Evolutionary conservation across 768 basidiomycete species (phyloP).

Genomic region (Suillus variegatus): DNA sequence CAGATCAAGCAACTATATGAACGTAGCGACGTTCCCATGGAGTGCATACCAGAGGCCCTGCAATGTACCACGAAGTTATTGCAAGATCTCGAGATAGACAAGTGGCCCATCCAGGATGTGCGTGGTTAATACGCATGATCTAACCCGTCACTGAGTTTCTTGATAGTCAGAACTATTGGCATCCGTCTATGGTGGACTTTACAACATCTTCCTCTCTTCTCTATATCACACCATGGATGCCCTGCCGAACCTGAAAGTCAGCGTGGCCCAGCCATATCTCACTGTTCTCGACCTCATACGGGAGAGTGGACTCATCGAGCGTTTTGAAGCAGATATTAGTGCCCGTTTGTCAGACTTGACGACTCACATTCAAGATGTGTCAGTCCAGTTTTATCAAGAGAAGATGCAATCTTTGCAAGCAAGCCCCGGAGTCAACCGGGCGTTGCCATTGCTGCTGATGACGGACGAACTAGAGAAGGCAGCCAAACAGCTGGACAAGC

Average conservation of each 20-base stretch:
- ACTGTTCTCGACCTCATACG: conserved; percentile 70
- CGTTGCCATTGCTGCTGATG: conserved; percentile 78
- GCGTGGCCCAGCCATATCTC: conserved; percentile 67
- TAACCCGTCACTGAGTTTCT: conserved; percentile 10
- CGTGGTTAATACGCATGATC: conserved; percentile 32
- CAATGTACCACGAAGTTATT: conserved; percentile 69
- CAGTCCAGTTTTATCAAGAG: conserved; percentile 59
- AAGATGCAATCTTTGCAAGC: conserved; percentile 66
- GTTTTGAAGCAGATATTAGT: conserved; percentile 71
- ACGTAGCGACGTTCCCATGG: conserved; percentile 87
- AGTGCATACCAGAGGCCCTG: conserved; percentile 91
- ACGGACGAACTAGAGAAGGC: conserved; percentile 89
- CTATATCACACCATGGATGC: conserved; percentile 84
- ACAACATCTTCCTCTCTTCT: conserved; percentile 83
- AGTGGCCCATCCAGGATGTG: conserved; percentile 85
- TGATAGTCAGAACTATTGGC: conserved; percentile 67
- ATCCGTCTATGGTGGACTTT: conserved; percentile 68
- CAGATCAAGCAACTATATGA: conserved; percentile 87
- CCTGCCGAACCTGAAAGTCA: conserved; percentile 70
- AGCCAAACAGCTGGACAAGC: conserved; percentile 81
- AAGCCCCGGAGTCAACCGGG: conserved; percentile 77
- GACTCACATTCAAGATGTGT: conserved; percentile 59
- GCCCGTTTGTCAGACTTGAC: conserved; percentile 70
- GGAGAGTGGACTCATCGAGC: conserved; percentile 68
- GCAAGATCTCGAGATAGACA: conserved; percentile 66